Base-by-base conservation (phyloP, 2,329 filamentous ascomycete species). In the Huntiella abstrusa region DNA sequence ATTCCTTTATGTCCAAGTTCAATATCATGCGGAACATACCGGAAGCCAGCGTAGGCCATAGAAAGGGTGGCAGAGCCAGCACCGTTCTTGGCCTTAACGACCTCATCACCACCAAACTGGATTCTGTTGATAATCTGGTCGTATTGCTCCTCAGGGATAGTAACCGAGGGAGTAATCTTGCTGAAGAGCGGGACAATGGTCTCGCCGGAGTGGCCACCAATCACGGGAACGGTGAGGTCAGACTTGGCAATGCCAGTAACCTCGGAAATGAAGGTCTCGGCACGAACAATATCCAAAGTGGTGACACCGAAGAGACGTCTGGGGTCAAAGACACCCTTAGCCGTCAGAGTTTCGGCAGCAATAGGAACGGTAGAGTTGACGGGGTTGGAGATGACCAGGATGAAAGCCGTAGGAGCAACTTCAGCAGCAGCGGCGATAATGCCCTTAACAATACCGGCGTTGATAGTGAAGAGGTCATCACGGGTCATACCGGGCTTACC, bases 391-490 rank as follows among this genome's bases (percentile, higher is more conserved):
- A 98, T 98, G 70, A 98, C 79, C 54, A 96, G 78, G 62, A 94
- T 77, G 68, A 80, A 94, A 47, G 91, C 91, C 64, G 95, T 92
- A 61, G 91, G 91, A 62, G 79, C 80, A 59, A 81, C 77, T 62
- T 95, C 79, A 56, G 88, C 86, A 57, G 85, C 77, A 45, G 83
- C 79, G 71, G 93, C 82, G 57, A 92, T 80, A 55, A 98, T 74
- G 56, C 84, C 86, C 68, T 91, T 85, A 60, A 98, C 91, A 60
- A 98, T 98, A 58, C 87, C 84, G 51, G 91, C 91, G 64, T 98
- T 98, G 73, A 95, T 94, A 70, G 95, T 95, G 82, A 98, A 98
- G 50, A 98, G 83, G 62, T 96, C 91, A 59, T 98, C 91, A 69
- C 91, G 86, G 65, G 83, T 95, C 91, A 98, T 98, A 59, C 91